Evolutionary conservation across 345 rosid genomes (phyloP), one percentile per base, ranked within the genome.

Genomic region (Brassica nigra): DNA sequence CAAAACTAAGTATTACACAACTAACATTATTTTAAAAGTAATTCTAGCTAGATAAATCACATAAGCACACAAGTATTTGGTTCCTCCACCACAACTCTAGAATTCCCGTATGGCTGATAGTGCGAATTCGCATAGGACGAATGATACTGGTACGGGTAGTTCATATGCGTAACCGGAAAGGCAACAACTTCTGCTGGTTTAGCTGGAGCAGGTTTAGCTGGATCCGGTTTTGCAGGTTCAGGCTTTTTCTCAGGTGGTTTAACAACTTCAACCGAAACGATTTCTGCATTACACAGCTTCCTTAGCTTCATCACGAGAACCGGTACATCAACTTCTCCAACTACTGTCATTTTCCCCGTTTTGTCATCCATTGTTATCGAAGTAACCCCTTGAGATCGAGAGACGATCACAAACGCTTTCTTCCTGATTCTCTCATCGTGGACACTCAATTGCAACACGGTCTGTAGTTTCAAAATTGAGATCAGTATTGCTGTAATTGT

Each of bases 161-260:
- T 49, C 10, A 74, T 7, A 28, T 39, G 72, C 36, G 52, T 62
- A 47, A 71, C 27, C 33, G 83, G 80, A 47, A 27, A 6, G 29
- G 77, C 63, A 70, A 70, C 55, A 23, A 31, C 1, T 39, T 75
- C 73, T 4, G 1, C 34, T 28, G 63, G 72, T 70, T 75, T 75
- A 54, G 62, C 0, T 12, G 29, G 11, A 71, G 8, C 68, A 37
- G 57, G 57, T 52, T n/a, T 52, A n/a, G 20, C 20, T 52, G 57
- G 57, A 52, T 8, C 57, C 57, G 76, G 30, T 65, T 88, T 70
- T 1, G 61, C 85, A 0, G 86, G 84, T 55, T 86, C 87, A 16
- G 88, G 90, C 28, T 89, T 87, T 83, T 88, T 86, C 82, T 88
- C 90, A 0, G 86, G 87, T 75, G 88, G 87, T 77, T 90, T 91